phyloP scores from a whole-genome alignment of 192 early-diverging fungal species.

The Mortierella antarctica region DNA sequence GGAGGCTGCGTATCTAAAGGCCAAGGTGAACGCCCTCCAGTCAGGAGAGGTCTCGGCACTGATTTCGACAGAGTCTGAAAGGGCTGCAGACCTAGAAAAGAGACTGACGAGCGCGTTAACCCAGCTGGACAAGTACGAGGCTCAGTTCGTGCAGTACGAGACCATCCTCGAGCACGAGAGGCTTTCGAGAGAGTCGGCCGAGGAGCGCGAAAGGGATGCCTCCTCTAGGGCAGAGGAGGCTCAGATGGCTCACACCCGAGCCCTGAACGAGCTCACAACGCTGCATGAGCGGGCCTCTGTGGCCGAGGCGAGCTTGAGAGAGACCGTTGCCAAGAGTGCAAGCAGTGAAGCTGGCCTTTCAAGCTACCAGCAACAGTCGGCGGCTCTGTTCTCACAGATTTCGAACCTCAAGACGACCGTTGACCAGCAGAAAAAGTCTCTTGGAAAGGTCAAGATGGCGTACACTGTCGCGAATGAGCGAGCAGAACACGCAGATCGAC shows the following conservation, averaged over 20 bases:
- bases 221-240: constrained; percentile 61
- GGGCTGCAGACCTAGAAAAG: constrained; percentile 57
- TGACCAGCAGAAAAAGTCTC: constrained; percentile 56
- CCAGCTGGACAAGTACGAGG: constrained; percentile 53
- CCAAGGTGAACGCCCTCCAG: constrained; percentile 61
- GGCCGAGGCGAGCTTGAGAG: constrained; percentile 56
- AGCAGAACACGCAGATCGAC: constrained; percentile 50
- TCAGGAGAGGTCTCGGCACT: constrained; percentile 46
- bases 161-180: constrained; percentile 60
- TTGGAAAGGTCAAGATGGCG: constrained; percentile 57
- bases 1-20: constrained; percentile 66
- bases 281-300: constrained; percentile 54
- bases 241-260: constrained; percentile 60
- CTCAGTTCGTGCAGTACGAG: constrained; percentile 56
- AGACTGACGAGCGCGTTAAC: constrained; percentile 50
- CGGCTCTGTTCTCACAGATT: constrained; percentile 34
- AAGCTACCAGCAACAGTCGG: constrained; percentile 41
- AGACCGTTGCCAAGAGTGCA: constrained; percentile 42
- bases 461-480: constrained; percentile 52
- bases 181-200: constrained; percentile 53
- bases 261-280: constrained; percentile 55
- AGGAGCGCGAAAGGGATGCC: constrained; percentile 58
- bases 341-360: constrained; percentile 49
- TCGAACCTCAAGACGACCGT: constrained; percentile 50
- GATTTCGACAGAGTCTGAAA: constrained; percentile 52